Base-by-base conservation (phyloP, 805 yeast species). In the Saturnispora halmiae region DNA sequence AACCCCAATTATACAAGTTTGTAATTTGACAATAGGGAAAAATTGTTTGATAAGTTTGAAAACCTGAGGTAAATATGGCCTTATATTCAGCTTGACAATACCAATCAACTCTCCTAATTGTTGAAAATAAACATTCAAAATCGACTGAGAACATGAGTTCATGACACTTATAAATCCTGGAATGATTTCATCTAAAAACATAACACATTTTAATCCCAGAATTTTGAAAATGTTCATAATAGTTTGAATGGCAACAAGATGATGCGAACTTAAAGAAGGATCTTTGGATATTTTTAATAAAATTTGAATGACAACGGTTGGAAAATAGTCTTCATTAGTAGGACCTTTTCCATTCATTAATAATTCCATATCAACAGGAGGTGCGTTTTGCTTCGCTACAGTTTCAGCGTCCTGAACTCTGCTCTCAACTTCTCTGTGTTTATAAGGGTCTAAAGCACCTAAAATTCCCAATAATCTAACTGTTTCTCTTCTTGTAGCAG, bases 361-460 rank as follows among this genome's bases (percentile, higher is more conserved):
- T 19, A 92, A 65, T 5, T 90, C 85, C 48, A 90, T 82, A 52
- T 92, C 98, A 6, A 87, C 77, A 0, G 96, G 82, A 3, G 95
- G 92, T 2, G 90, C 86, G 53, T 82, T 82, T 46, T 84, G 90
- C 48, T 84, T 94, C 1, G 74, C 80, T 4, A 61, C 63, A 5
- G 61, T 53, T 32, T 55, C 53, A 6, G 61, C 55, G 27, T 59
- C 62, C 34, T 56, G 58, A 4, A 59, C 60, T 28, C 47, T 49
- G 43, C 84, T 79, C 55, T 88, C 97, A 8, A 88, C 84, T 51
- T 86, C 95, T 42, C 95, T 76, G 51, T 87, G 94, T 55, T 85
- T 88, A 56, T 90, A 92, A 1, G 99, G 99, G 60, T 92, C 98
- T 36, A 92, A 65, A 0, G 98, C 98, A 47, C 99, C 99, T 31